These are phyloP conservation scores for Penicillium psychrofluorescens DNA, from an alignment of 495 filamentous ascomycete species.

Conservation along the genomic window DNA sequence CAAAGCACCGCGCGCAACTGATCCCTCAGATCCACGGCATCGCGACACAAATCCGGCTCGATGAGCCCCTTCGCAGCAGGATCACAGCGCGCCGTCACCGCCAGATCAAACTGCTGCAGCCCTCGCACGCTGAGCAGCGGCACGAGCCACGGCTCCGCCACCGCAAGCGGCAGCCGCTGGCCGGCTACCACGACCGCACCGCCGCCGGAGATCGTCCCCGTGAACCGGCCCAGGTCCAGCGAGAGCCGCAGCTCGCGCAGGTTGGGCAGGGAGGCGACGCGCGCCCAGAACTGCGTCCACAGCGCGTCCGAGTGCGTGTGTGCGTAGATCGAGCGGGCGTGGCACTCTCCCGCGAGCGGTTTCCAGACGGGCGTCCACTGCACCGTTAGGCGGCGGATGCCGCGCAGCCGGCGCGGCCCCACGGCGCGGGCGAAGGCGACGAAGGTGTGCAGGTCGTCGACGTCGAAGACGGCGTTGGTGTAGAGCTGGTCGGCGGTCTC, in stretches of 20 bases:
- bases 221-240: conserved; percentile 30
- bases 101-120: conserved; percentile 27
- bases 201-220: conserved; percentile 7
- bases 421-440: conserved; percentile 26
- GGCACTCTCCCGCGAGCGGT: conserved; percentile 25
- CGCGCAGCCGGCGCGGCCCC: conserved; percentile 4
- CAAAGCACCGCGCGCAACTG: conserved; percentile 22
- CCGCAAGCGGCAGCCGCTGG: conserved; percentile 17
- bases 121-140: conserved; percentile 28
- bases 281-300: conserved; percentile 29
- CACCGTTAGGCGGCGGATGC: conserved; percentile 20
- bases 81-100: conserved; percentile 33
- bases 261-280: conserved; percentile 12
- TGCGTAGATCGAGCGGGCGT: conserved; percentile 28
- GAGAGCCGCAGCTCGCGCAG: conserved; percentile 19
- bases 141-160: conserved; percentile 24
- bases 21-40: conserved; percentile 25
- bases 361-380: conserved; percentile 36
- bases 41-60: conserved; percentile 18
- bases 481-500: conserved; percentile 31
- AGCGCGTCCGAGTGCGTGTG: conserved; percentile 35
- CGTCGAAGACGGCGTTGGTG: conserved; percentile 22
- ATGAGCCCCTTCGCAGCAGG: conserved; percentile 18
- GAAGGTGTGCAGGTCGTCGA: conserved; percentile 37
- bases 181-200: conserved; percentile 11